These are phyloP conservation scores for Castanea mollissima DNA, from an alignment of 306 rosid species.

Conservation along the genomic window DNA sequence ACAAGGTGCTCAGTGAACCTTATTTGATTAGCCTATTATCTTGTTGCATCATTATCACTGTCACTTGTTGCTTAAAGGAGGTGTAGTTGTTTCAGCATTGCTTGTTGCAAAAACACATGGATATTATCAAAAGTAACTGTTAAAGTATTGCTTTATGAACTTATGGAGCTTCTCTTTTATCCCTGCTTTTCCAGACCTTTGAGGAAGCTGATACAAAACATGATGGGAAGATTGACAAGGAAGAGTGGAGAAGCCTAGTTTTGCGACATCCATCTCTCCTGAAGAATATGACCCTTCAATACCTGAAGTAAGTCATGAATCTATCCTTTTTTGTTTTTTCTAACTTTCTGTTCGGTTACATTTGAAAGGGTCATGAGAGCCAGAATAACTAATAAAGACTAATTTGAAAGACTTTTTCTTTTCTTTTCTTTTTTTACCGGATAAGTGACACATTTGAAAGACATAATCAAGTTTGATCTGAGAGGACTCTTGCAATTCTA, in stretches of 20 bases:
- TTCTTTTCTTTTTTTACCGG: neutral
- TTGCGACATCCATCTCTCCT: conserved; percentile 90
- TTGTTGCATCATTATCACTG: neutral
- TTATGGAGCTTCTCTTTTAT: neutral
- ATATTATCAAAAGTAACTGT: neutral
- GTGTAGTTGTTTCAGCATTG: neutral
- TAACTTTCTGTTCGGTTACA: no score
- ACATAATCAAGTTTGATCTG: neutral
- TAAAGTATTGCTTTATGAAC: neutral
- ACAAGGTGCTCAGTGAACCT: conserved; percentile 61
- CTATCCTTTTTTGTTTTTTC: neutral
- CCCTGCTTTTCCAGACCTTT: conserved; percentile 58
- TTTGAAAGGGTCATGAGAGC: no score
- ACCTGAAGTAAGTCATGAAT: conserved; percentile 70
- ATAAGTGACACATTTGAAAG: neutral
- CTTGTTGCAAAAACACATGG: neutral
- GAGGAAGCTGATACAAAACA: conserved; percentile 99
- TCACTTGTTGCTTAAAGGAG: neutral
- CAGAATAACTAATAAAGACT: no score
- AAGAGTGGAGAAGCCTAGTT: conserved; percentile 97
- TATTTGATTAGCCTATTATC: neutral
- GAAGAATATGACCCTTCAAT: conserved; percentile 97
- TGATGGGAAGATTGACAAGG: conserved; percentile 96
- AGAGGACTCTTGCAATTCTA: neutral
- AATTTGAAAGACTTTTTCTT: neutral